Conservation (phyloP, 2,329 filamentous ascomycete genomes). For the Fusarium concolor region DNA sequence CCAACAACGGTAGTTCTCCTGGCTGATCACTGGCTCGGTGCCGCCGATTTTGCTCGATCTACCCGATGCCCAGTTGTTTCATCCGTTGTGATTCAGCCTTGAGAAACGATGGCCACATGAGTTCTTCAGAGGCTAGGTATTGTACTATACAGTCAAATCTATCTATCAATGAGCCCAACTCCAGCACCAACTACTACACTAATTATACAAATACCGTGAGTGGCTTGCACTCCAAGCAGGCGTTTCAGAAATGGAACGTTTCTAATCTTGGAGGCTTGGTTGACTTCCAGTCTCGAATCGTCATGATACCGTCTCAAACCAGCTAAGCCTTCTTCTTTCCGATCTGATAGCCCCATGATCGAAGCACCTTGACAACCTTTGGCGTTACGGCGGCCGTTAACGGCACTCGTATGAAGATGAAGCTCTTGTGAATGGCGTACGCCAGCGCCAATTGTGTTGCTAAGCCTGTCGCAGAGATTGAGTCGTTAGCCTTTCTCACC, state of each 20-base stretch:
- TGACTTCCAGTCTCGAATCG: conserved; percentile 21
- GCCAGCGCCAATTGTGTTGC: conserved; percentile 90
- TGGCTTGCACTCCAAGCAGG: conserved; percentile 9
- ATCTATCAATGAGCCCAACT: conserved; percentile 15
- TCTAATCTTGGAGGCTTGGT: conserved; percentile 15
- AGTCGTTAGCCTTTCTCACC: conserved; percentile 41
- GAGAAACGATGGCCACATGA: neutral
- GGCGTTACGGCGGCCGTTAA: conserved; percentile 90
- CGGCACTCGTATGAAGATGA: conserved; percentile 96
- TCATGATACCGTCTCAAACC: conserved; percentile 16
- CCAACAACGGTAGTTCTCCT: conserved; percentile 8
- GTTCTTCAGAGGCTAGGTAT: neutral
- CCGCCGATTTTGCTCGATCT: conserved; percentile 15
- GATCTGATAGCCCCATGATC: conserved; percentile 94
- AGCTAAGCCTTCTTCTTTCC: conserved; percentile 70
- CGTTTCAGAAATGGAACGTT: conserved; percentile 20
- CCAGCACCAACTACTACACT: conserved; percentile 14
- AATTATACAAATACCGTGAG: conserved; percentile 24
- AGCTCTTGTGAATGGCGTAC: conserved; percentile 97
- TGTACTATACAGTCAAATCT: conserved; percentile 25
- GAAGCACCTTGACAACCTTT: conserved; percentile 89
- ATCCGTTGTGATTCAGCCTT: neutral
- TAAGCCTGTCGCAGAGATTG: conserved; percentile 58
- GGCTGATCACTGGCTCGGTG: conserved; percentile 19
- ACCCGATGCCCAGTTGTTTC: conserved; percentile 11